Conservation (phyloP, 345 rosid genomes). For the Theobroma cacao region DNA sequence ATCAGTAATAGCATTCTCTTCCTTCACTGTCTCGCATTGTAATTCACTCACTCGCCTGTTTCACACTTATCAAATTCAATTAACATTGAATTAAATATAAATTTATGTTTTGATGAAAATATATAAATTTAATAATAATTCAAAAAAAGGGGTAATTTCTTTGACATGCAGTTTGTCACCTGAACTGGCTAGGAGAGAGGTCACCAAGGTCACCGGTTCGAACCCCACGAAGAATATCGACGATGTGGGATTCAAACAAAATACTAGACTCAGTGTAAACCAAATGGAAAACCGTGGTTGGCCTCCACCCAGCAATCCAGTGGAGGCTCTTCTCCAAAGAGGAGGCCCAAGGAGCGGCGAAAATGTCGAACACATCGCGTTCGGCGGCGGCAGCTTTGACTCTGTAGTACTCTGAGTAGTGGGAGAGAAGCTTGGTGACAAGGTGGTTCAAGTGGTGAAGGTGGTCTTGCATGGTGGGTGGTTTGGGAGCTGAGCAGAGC, state of each 20-base stretch:
- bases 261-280: slow-evolving; percentile 80
- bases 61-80: neutral
- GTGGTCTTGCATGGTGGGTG: slow-evolving; percentile 34
- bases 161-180: slow-evolving; percentile 31
- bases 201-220: slow-evolving; percentile 81
- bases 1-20: slow-evolving; percentile 73
- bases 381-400: slow-evolving; percentile 47
- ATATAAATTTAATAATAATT: neutral
- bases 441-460: slow-evolving; percentile 31
- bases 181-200: slow-evolving; percentile 71
- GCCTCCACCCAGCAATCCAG: slow-evolving; percentile 84
- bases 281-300: slow-evolving; percentile 77
- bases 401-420: slow-evolving; percentile 53
- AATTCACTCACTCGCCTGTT: slow-evolving; percentile 79
- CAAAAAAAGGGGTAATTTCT: neutral
- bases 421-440: slow-evolving; percentile 47
- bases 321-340: slow-evolving; percentile 79
- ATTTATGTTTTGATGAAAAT: neutral
- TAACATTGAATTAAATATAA: neutral
- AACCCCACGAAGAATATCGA: slow-evolving; percentile 67
- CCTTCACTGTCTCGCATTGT: slow-evolving; percentile 84
- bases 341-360: slow-evolving; percentile 77
- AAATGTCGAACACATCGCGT: slow-evolving; percentile 46
- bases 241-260: slow-evolving; percentile 67
- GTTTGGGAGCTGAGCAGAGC: slow-evolving; percentile 42